Evolutionary conservation across 768 basidiomycete genomes (phyloP).

Genomic region (Mycena amicta): DNA sequence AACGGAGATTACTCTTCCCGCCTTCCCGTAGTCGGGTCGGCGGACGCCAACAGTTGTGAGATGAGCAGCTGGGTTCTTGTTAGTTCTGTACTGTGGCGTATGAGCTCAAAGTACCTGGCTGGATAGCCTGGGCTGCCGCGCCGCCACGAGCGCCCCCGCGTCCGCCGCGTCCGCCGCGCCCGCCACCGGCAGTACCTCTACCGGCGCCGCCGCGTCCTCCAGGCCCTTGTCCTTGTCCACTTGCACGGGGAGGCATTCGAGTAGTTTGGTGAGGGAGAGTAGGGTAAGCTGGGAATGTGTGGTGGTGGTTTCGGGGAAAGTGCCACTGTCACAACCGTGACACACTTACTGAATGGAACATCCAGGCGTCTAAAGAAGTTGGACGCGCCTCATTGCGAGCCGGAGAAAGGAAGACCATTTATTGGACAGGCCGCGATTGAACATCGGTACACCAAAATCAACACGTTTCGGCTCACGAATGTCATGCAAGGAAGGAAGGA

Average conservation of each 20-base stretch:
- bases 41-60: slow-evolving; percentile 62
- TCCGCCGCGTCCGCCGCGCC: too few species aligned
- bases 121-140: too few species aligned
- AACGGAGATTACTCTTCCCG: slow-evolving; percentile 44
- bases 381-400: not conserved
- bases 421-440: too few species aligned
- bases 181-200: too few species aligned
- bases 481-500: too few species aligned
- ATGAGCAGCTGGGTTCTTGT: slow-evolving; percentile 27
- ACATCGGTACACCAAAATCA: too few species aligned
- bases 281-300: not conserved
- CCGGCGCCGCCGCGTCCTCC: not conserved
- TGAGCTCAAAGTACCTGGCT: not conserved
- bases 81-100: too few species aligned
- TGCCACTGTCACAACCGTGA: not conserved
- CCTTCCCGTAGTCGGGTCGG: slow-evolving; percentile 55
- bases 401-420: not conserved
- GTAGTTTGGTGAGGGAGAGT: not conserved
- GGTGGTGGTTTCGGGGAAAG: not conserved
- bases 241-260: not conserved
- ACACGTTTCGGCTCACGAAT: too few species aligned
- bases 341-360: not conserved
- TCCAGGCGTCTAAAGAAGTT: not conserved
- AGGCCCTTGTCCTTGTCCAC: not conserved
- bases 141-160: not conserved